Conservation (phyloP, 345 rosid genomes). For the Linum trigynum region DNA sequence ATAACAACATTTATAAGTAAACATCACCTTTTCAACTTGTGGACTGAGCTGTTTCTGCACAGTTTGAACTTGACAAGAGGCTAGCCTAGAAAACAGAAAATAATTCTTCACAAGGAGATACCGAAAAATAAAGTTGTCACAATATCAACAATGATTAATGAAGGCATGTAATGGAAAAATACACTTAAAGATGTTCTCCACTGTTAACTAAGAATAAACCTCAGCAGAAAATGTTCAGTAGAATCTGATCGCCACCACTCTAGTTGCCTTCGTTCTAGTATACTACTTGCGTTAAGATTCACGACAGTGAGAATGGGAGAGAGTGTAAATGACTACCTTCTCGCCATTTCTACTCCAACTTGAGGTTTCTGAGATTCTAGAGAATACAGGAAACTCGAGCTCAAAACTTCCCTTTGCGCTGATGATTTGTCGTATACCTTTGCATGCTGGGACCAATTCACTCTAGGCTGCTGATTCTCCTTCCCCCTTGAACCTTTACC, state of each 20-base stretch:
- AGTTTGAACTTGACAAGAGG: constrained; percentile 35
- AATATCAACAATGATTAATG: neutral
- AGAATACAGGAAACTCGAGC: constrained; percentile 57
- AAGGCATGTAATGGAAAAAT: neutral
- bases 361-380: constrained; percentile 58
- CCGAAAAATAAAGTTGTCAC: neutral
- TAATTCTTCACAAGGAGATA: constrained; percentile 13
- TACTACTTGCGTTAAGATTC: neutral
- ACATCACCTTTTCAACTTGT: constrained; percentile 58
- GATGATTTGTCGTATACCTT: constrained; percentile 31
- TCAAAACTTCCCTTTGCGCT: constrained; percentile 34
- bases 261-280: neutral
- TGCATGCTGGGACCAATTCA: constrained; percentile 70
- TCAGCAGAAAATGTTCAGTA: neutral
- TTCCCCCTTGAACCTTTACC: constrained; percentile 29
- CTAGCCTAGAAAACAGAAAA: constrained; percentile 34
- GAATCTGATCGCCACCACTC: neutral
- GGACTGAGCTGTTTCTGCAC: constrained; percentile 36
- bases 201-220: constrained; percentile 12
- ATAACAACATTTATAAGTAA: neutral
- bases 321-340: constrained; percentile 29
- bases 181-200: neutral
- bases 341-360: constrained; percentile 30
- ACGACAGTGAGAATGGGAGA: neutral
- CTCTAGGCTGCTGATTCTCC: constrained; percentile 38